phyloP scores from a whole-genome alignment of 768 basidiomycete species.

The Auricularia sp. region DNA sequence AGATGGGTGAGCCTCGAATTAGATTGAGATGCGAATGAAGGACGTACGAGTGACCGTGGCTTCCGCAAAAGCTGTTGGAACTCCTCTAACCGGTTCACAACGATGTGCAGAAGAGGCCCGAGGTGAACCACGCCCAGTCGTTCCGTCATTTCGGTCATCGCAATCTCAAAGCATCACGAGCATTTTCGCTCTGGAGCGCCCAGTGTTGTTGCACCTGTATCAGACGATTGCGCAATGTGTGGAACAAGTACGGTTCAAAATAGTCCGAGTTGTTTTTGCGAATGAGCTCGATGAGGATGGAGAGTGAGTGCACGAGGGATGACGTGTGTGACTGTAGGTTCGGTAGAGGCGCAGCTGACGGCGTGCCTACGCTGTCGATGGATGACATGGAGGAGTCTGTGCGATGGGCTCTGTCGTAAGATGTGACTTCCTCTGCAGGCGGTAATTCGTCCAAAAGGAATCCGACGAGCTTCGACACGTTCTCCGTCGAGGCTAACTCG shows the following conservation, averaged over 20 bases:
- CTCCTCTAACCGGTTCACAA: constrained; percentile 56
- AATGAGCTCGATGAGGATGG: constrained; percentile 86
- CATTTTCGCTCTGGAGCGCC: constrained; percentile 40
- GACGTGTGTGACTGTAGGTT: constrained; percentile 53
- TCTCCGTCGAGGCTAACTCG: constrained; percentile 68
- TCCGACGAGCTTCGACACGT: constrained; percentile 56
- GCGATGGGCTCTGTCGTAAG: background rate
- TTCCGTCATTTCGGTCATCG: constrained; percentile 74
- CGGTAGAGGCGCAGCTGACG: constrained; percentile 10
- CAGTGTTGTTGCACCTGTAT: constrained; percentile 77
- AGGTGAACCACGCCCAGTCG: constrained; percentile 87
- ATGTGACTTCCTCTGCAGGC: constrained; percentile 18
- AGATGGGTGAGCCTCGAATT: constrained; percentile 8
- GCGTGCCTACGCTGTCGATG: background rate
- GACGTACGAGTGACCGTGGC: constrained; percentile 70
- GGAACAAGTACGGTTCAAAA: constrained; percentile 95
- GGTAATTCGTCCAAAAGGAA: constrained; percentile 68
- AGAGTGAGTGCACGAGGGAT: constrained; percentile 77
- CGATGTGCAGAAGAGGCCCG: constrained; percentile 64
- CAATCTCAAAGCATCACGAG: constrained; percentile 53
- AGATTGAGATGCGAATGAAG: constrained; percentile 3
- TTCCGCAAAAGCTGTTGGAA: constrained; percentile 60
- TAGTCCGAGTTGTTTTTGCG: constrained; percentile 98
- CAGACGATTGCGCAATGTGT: constrained; percentile 81
- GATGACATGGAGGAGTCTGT: background rate